Evolutionary conservation across 2,329 filamentous ascomycete genomes (phyloP).

Genomic region (Claviceps monticola): DNA sequence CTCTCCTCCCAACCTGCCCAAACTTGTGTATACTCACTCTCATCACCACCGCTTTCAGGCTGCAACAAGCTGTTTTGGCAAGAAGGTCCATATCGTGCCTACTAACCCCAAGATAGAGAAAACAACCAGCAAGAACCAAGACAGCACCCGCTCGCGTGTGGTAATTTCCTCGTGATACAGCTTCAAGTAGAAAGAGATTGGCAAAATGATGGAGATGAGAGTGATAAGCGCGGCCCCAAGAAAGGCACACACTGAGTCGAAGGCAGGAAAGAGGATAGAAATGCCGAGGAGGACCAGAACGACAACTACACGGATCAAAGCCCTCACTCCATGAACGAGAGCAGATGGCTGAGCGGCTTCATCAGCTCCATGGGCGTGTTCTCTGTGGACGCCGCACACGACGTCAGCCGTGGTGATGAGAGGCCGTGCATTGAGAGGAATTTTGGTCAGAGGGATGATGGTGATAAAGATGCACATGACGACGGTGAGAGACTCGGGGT

Average conservation of each 20-base stretch:
- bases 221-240: conserved; percentile 86
- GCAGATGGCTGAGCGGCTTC: conserved; percentile 26
- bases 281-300: conserved; percentile 63
- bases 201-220: conserved; percentile 83
- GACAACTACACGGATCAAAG: conserved; percentile 49
- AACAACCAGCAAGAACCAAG: conserved; percentile 54
- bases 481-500: conserved; percentile 59
- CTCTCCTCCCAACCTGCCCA: too few species aligned
- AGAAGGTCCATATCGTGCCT: conserved; percentile 77
- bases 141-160: conserved; percentile 45
- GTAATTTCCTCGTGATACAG: conserved; percentile 66
- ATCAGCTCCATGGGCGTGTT: conserved; percentile 19
- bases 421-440: conserved; percentile 80
- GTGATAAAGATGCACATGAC: conserved; percentile 76
- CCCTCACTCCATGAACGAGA: conserved; percentile 36
- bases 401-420: conserved; percentile 79
- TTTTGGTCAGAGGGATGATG: conserved; percentile 89
- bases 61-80: conserved; percentile 63
- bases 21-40: neutral
- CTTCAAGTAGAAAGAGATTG: conserved; percentile 78
- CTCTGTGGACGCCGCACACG: conserved; percentile 54
- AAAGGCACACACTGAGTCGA: conserved; percentile 83
- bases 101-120: conserved; percentile 58
- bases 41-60: neutral
- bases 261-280: conserved; percentile 55